A percentile compares a stretch with the other conserved stretches of the same genome.
These are phyloP conservation scores for Pleurotus platypus DNA, from an alignment of 768 basidiomycete species.

Conservation along the genomic window DNA sequence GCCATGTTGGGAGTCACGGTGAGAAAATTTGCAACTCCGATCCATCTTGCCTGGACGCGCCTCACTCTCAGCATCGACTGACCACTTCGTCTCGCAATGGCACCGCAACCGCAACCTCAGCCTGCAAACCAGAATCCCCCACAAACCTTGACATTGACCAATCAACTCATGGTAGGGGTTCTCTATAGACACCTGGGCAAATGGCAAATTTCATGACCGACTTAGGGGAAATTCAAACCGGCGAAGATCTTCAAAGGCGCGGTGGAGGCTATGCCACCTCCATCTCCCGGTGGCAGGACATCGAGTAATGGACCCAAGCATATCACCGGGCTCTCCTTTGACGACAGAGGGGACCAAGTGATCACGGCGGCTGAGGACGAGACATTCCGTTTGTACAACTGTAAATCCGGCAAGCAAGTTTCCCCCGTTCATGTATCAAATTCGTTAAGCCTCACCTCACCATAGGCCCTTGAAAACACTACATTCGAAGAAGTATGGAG, in stretches of 20 bases:
- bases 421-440: constrained; percentile 17
- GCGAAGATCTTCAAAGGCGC: constrained; percentile 85
- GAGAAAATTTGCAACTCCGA: constrained; percentile 59
- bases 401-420: constrained; percentile 91
- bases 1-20: constrained; percentile 35
- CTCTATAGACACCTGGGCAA: too few species aligned
- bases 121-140: constrained; percentile 22
- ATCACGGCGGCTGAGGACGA: constrained; percentile 92
- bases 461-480: constrained; percentile 70
- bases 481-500: constrained; percentile 95
- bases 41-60: constrained; percentile 12
- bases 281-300: constrained; percentile 35
- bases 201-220: not conserved
- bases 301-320: constrained; percentile 55
- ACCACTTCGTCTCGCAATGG: constrained; percentile 21
- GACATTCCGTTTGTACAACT: constrained; percentile 84
- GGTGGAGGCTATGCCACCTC: constrained; percentile 57
- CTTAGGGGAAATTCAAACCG: constrained; percentile 74
- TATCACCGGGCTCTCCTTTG: constrained; percentile 87
- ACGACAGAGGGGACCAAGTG: constrained; percentile 83
- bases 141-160: constrained; percentile 41
- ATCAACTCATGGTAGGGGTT: constrained; percentile 44
- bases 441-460: not conserved
- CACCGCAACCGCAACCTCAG: constrained; percentile 37
- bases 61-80: constrained; percentile 1